These are phyloP conservation scores for Nicotiana sylvestris DNA, from an alignment of 257 asterid species.

Conservation along the genomic window DNA sequence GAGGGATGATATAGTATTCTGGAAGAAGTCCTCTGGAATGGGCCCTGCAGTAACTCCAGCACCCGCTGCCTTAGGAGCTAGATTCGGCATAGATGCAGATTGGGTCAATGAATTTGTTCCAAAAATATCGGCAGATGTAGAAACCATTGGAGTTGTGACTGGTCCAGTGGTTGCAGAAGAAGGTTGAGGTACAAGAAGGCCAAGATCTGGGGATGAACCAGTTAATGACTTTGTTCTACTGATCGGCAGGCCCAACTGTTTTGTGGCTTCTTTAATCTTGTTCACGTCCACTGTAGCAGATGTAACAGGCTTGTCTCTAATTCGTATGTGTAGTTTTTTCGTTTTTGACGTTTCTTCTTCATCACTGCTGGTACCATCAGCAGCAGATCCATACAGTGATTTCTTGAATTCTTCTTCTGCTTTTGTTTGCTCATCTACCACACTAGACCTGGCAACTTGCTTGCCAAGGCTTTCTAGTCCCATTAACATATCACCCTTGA, in stretches of 20 bases:
- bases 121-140: conserved; percentile 69
- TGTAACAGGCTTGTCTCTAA: conserved; percentile 79
- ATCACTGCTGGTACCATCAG: conserved; percentile 95
- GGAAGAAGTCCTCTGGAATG: conserved; percentile 98
- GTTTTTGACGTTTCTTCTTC: conserved; percentile 87
- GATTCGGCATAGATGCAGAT: conserved; percentile 47
- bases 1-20: conserved; percentile 83
- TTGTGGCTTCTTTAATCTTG: conserved; percentile 97
- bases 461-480: conserved; percentile 74
- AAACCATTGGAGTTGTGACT: conserved; percentile 37
- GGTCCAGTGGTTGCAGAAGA: conserved; percentile 40
- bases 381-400: conserved; percentile 66
- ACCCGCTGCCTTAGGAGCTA: conserved; percentile 45
- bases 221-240: conserved; percentile 78
- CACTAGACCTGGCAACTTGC: conserved; percentile 46
- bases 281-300: conserved; percentile 83
- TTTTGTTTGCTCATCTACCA: conserved; percentile 86
- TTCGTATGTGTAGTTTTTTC: conserved; percentile 68
- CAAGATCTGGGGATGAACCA: conserved; percentile 68
- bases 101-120: conserved; percentile 59
- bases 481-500: conserved; percentile 55
- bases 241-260: conserved; percentile 76
- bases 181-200: conserved; percentile 60
- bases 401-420: conserved; percentile 97
- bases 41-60: conserved; percentile 71